Percentiles rank a stretch among this genome's conserved stretches.
Evolutionary conservation across 1,139 yeast species (phyloP).

Genomic region (Yamadazyma jaroonii): DNA sequence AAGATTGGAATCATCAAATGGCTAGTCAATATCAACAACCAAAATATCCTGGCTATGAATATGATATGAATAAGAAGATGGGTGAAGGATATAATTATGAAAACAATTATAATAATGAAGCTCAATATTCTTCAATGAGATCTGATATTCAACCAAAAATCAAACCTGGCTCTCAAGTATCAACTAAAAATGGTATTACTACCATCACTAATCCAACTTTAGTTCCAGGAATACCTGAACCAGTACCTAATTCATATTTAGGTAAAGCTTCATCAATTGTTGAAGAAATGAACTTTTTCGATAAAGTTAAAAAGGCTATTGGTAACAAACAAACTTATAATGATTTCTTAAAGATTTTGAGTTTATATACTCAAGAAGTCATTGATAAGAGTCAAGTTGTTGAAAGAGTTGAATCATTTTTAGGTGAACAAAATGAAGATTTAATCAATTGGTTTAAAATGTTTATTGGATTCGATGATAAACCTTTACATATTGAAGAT

Average conservation of each 20-base stretch:
- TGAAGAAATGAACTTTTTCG: slow-evolving; percentile 89
- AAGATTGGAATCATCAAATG: slow-evolving; percentile 11
- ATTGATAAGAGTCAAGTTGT: slow-evolving; percentile 81
- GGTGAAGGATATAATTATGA: slow-evolving; percentile 30
- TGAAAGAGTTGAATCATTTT: slow-evolving; percentile 78
- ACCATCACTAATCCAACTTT: slow-evolving; percentile 56
- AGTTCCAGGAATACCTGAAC: slow-evolving; percentile 85
- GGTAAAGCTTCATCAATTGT: slow-evolving; percentile 56
- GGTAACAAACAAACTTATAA: slow-evolving; percentile 88
- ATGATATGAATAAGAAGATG: slow-evolving; percentile 17
- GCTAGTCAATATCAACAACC: not conserved
- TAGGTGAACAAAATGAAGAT: slow-evolving; percentile 75
- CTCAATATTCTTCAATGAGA: slow-evolving; percentile 54
- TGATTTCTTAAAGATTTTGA: slow-evolving; percentile 84
- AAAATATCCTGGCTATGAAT: slow-evolving; percentile 3
- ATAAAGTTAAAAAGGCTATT: slow-evolving; percentile 84
- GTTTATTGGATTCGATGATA: slow-evolving; percentile 84
- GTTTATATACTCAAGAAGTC: slow-evolving; percentile 84
- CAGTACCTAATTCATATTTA: slow-evolving; percentile 63
- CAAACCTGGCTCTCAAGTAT: slow-evolving; percentile 19
- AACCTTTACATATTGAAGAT: slow-evolving; percentile 79
- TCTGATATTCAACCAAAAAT: slow-evolving; percentile 30
- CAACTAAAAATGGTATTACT: slow-evolving; percentile 20
- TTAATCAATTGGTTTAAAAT: slow-evolving; percentile 86
- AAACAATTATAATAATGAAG: slow-evolving; percentile 37